Evolutionary conservation across 2,329 filamentous ascomycete genomes (phyloP), one percentile per base, ranked within the genome.

Genomic region (Leptographium wingfieldii): DNA sequence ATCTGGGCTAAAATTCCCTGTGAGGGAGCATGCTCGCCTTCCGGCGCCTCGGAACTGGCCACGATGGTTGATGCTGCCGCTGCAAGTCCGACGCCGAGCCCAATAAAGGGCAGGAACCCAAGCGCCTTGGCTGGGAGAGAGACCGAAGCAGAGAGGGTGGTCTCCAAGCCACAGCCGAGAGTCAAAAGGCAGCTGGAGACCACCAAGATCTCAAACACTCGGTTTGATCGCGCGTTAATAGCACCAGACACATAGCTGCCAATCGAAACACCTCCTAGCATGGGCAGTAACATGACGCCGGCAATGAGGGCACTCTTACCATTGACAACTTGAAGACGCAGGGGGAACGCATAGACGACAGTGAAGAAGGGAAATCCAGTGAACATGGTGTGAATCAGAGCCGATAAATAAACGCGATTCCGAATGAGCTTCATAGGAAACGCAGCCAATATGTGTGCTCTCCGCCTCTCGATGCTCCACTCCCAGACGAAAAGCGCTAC

Each of bases 1-100:
- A 75, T 68, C 59, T 82, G 78, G 0, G 79, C 76, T 14, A 81
- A 66, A 48, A 82, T 75, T 0, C 78, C 80, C 63, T 82, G 80
- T 0, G 78, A 77, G 2, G 62, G 62, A 1, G 64, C 77, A 62
- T 77, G 76, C 35, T 81, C 75, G 35, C 68, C 66, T 14, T 73
- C 68, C 0, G 76, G 71, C 14, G 76, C 71, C 63, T 78, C 76
- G 2, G 72, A 63, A 2, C 66, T 64, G 1, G 74, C 74, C 19
- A 79, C 63, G 64, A 80, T 77, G 0, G 78, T 81, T 3, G 76
- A 71, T 2, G 73, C 72, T 1, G 78, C 70, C 2, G 77, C 74
- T 3, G 74, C 73, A 43, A 81, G 65, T 0, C 80, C 79, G 62
- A 80, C 80, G 0, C 79, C 79, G 35, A 82, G 66, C 3, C 80